phyloP scores from a whole-genome alignment of 106 monocot species.

The Dendrobium nobile region DNA sequence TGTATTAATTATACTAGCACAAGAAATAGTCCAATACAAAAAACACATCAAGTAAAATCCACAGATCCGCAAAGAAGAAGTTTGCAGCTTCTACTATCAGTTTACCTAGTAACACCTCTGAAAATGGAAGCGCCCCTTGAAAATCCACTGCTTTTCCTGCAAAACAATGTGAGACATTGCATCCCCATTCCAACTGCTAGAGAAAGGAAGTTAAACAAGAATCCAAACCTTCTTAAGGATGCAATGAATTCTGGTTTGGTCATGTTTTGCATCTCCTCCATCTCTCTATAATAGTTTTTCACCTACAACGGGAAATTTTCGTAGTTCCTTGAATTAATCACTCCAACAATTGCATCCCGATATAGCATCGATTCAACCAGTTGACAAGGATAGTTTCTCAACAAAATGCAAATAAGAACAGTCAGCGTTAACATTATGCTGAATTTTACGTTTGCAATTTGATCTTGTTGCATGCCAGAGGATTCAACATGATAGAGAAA shows the following conservation, averaged over 20 bases:
- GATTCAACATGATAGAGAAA: too few relatives aligned
- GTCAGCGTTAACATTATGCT: too few relatives aligned
- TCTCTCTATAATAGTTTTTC: slow-evolving; percentile 39
- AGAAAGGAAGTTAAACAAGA: not conserved
- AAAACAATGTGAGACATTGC: not conserved
- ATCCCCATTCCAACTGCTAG: not conserved
- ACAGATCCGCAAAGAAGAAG: not conserved
- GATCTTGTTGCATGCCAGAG: too few relatives aligned
- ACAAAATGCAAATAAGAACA: too few relatives aligned
- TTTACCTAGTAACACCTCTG: slow-evolving; percentile 36
- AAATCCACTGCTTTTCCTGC: slow-evolving; percentile 45
- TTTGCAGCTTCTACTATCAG: not conserved
- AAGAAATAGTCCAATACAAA: too few relatives aligned
- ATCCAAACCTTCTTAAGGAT: slow-evolving; percentile 55
- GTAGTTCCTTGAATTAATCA: not conserved
- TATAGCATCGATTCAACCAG: too few relatives aligned
- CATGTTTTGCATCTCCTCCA: slow-evolving; percentile 75
- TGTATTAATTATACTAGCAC: too few relatives aligned
- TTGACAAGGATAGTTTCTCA: too few relatives aligned
- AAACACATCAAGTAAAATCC: too few relatives aligned
- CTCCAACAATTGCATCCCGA: too few relatives aligned
- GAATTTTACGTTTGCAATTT: too few relatives aligned
- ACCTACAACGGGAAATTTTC: slow-evolving; percentile 18
- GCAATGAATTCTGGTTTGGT: slow-evolving; percentile 68
- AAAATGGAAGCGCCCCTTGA: slow-evolving; percentile 47